A percentile compares a stretch with the other conserved stretches of the same genome.
Evolutionary conservation across 202 grass and related monocot genomes (phyloP).

Genomic region (Panicum virgatum): DNA sequence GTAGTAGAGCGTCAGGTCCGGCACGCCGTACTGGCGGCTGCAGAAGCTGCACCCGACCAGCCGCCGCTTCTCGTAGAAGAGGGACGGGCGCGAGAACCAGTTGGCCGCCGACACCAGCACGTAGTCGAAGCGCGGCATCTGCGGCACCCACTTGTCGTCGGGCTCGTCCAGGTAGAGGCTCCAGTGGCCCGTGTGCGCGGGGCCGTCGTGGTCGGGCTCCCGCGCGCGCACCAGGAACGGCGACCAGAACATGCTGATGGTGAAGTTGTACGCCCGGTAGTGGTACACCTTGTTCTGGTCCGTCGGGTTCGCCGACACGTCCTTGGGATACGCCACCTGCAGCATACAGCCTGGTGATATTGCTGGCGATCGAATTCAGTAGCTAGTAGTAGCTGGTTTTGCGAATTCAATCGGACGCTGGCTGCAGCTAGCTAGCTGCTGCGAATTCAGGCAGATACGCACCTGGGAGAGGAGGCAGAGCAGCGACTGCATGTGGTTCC

Average conservation of each 20-base stretch:
- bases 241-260: constrained; percentile 80
- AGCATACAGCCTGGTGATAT: too few relatives aligned
- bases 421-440: too few relatives aligned
- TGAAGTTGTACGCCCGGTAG: constrained; percentile 77
- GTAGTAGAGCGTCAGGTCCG: constrained; percentile 74
- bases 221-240: constrained; percentile 64
- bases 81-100: constrained; percentile 72
- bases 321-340: constrained; percentile 59
- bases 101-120: constrained; percentile 69
- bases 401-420: too few relatives aligned
- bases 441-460: too few relatives aligned
- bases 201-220: constrained; percentile 44
- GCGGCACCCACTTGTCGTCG: constrained; percentile 53
- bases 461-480: constrained; percentile 76
- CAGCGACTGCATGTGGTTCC: constrained; percentile 84
- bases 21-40: constrained; percentile 62
- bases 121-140: constrained; percentile 63
- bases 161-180: constrained; percentile 78
- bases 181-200: constrained; percentile 57
- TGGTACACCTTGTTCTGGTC: constrained; percentile 55
- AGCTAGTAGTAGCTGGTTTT: too few relatives aligned
- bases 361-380: not conserved
- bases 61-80: constrained; percentile 66
- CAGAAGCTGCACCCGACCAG: constrained; percentile 80
- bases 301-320: constrained; percentile 49